Conservation (phyloP, 495 filamentous ascomycete genomes). For the Aspergillus sclerotiicarbonarius region DNA sequence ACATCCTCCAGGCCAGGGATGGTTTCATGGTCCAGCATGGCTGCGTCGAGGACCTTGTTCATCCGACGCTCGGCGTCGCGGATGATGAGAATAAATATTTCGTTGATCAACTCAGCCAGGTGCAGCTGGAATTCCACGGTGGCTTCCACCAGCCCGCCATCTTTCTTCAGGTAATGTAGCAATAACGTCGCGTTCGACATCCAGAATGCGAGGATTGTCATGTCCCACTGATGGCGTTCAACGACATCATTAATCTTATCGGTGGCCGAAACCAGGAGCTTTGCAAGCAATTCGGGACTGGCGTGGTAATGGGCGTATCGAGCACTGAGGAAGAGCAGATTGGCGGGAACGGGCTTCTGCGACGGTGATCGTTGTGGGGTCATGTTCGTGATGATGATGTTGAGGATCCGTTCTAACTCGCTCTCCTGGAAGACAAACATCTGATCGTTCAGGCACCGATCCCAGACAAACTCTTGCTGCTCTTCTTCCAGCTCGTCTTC, state of each 20-base stretch:
- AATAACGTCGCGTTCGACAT: slow-evolving; percentile 95
- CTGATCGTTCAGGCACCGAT: slow-evolving; percentile 90
- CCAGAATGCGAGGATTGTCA: slow-evolving; percentile 99
- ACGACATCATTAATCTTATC: slow-evolving; percentile 96
- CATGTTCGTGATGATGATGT: slow-evolving; percentile 98
- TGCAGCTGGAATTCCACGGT: slow-evolving; percentile 91
- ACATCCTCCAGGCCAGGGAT: slow-evolving; percentile 97
- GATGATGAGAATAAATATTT: slow-evolving; percentile 99
- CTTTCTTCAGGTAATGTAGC: slow-evolving; percentile 96
- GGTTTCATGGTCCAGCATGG: slow-evolving; percentile 97
- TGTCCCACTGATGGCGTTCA: slow-evolving; percentile 94
- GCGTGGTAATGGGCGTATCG: slow-evolving; percentile 97
- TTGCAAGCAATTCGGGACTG: slow-evolving; percentile 76
- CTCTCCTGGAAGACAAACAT: slow-evolving; percentile 99
- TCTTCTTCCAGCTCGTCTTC: slow-evolving; percentile 77
- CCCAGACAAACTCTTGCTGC: slow-evolving; percentile 96
- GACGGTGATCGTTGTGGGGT: slow-evolving; percentile 90
- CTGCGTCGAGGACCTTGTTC: slow-evolving; percentile 89
- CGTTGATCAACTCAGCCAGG: slow-evolving; percentile 91
- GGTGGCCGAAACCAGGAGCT: slow-evolving; percentile 80
- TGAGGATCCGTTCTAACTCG: slow-evolving; percentile 84
- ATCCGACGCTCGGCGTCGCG: slow-evolving; percentile 95
- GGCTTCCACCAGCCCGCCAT: slow-evolving; percentile 73
- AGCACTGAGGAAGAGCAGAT: slow-evolving; percentile 92
- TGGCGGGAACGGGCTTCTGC: slow-evolving; percentile 96